These are phyloP conservation scores for Xylaria sp. DNA, from an alignment of 2,329 filamentous ascomycete species.

Conservation along the genomic window DNA sequence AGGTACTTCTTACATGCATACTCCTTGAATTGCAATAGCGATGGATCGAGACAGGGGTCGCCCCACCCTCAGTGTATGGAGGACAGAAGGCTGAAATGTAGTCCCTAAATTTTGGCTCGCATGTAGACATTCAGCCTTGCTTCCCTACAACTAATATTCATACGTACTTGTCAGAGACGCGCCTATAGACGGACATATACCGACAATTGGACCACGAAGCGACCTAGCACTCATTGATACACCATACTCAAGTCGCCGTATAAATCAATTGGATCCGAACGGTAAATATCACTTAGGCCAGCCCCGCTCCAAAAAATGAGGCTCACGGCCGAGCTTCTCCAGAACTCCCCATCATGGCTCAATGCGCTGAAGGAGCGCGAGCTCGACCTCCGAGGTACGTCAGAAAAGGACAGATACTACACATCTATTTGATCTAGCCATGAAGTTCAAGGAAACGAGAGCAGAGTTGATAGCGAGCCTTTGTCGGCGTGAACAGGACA, in stretches of 20 bases:
- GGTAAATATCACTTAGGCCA: constrained; percentile 25
- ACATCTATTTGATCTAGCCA: constrained; percentile 49
- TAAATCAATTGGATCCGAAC: constrained; percentile 1
- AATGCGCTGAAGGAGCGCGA: constrained; percentile 99
- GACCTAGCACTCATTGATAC: neutral
- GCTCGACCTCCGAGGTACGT: constrained; percentile 98
- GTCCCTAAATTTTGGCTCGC: constrained; percentile 19
- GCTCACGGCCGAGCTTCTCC: constrained; percentile 93
- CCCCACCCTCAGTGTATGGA: constrained; percentile 5
- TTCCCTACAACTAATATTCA: neutral
- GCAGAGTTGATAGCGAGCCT: constrained; percentile 82
- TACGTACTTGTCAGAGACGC: neutral
- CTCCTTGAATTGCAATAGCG: neutral
- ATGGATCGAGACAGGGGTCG: no score
- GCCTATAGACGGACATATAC: neutral
- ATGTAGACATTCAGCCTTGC: constrained; percentile 22
- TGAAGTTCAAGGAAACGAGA: constrained; percentile 47
- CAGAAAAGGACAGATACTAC: constrained; percentile 98
- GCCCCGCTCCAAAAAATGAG: constrained; percentile 66
- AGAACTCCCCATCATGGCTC: constrained; percentile 94
- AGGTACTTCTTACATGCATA: neutral
- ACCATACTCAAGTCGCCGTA: neutral
- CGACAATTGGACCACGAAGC: neutral
- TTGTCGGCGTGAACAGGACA: constrained; percentile 76
- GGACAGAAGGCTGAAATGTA: constrained; percentile 13